These are phyloP conservation scores for Phytopythium oedochilum DNA, from an alignment of 352 stramenopile genomes.

Conservation along the genomic window DNA sequence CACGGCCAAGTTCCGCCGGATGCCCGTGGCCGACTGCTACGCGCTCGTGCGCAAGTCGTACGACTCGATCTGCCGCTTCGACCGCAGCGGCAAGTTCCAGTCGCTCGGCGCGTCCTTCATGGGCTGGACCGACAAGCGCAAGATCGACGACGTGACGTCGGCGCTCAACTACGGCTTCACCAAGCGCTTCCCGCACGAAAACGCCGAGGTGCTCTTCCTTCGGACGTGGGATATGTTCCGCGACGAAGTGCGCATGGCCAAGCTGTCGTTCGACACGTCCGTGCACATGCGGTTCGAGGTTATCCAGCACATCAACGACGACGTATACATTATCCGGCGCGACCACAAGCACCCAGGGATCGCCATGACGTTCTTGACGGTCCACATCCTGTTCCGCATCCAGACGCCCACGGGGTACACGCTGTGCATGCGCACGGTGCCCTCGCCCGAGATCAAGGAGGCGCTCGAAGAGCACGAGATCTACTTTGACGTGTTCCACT, in stretches of 20 bases:
- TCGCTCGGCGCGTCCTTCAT: conserved; percentile 42
- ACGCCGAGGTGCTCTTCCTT: conserved; percentile 25
- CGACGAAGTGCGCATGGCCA: conserved; percentile 32
- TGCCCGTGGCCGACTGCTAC: conserved; percentile 26
- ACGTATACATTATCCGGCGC: conserved; percentile 50
- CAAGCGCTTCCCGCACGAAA: conserved; percentile 33
- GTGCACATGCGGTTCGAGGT: conserved; percentile 41
- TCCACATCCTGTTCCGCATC: conserved; percentile 56
- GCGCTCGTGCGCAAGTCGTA: conserved; percentile 56
- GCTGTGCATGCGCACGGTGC: conserved; percentile 56
- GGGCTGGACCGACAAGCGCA: conserved; percentile 51
- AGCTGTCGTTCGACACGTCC: conserved; percentile 39
- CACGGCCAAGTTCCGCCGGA: conserved; percentile 11
- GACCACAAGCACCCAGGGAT: conserved; percentile 42
- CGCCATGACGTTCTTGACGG: conserved; percentile 46
- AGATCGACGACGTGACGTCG: conserved; percentile 19
- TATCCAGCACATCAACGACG: conserved; percentile 47
- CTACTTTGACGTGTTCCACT: conserved; percentile 65
- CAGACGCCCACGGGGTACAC: conserved; percentile 52
- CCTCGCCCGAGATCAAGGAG: conserved; percentile 36
- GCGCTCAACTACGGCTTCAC: conserved; percentile 41
- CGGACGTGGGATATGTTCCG: conserved; percentile 41
- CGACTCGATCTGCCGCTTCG: conserved; percentile 41
- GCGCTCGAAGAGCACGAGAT: conserved; percentile 39
- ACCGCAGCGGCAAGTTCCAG: conserved; percentile 25